Percentiles rank a stretch among this genome's conserved stretches.
These are phyloP conservation scores for Alternaria atra DNA, from an alignment of 2,329 filamentous ascomycete genomes.

Conservation along the genomic window DNA sequence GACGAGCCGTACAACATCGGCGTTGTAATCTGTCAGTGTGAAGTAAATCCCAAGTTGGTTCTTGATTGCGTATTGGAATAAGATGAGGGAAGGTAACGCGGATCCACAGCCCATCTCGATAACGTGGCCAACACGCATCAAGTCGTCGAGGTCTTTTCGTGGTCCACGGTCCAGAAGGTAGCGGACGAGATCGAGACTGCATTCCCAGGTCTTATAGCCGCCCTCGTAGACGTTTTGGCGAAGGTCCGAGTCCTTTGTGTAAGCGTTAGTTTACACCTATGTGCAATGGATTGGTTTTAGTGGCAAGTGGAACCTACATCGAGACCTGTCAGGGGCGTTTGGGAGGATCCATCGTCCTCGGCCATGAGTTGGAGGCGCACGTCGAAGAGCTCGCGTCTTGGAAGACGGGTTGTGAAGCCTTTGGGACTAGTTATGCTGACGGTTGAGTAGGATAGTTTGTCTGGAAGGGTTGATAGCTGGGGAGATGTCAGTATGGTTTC, in stretches of 20 bases:
- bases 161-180: constrained; percentile 63
- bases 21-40: constrained; percentile 81
- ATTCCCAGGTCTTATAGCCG: constrained; percentile 91
- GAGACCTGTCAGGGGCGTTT: constrained; percentile 41
- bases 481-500: background rate
- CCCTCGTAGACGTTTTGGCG: constrained; percentile 85
- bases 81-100: constrained; percentile 74
- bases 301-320: constrained; percentile 11
- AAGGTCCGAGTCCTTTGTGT: constrained; percentile 68
- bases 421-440: constrained; percentile 69
- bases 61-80: constrained; percentile 70
- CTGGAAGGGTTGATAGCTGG: constrained; percentile 69
- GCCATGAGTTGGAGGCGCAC: constrained; percentile 84
- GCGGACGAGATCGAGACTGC: constrained; percentile 80
- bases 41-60: constrained; percentile 65
- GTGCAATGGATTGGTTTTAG: background rate
- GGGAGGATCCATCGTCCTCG: constrained; percentile 59
- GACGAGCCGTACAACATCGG: constrained; percentile 77
- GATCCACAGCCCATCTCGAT: constrained; percentile 79
- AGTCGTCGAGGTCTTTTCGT: constrained; percentile 59
- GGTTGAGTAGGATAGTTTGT: constrained; percentile 75
- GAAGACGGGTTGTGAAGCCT: constrained; percentile 64
- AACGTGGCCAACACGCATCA: constrained; percentile 59
- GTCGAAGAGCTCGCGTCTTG: constrained; percentile 82
- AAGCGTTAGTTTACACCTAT: constrained; percentile 23